These are phyloP conservation scores for Metschnikowia amazonensis DNA, from an alignment of 805 yeast species.

Conservation along the genomic window DNA sequence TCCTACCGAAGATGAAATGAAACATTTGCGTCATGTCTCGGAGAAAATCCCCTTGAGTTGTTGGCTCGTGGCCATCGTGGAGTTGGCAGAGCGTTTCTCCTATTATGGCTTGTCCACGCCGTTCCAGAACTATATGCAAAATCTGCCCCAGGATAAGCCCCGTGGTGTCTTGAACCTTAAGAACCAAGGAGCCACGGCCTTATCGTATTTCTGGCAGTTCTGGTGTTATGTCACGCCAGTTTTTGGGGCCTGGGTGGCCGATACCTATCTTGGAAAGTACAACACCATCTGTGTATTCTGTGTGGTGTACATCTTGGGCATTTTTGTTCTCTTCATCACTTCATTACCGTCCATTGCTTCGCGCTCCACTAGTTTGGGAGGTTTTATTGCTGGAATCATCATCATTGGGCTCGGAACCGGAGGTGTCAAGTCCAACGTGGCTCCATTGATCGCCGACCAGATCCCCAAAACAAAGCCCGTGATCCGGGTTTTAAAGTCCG, in stretches of 20 bases:
- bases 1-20: slow-evolving; percentile 54
- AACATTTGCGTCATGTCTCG: slow-evolving; percentile 49
- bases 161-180: slow-evolving; percentile 59
- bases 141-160: slow-evolving; percentile 37
- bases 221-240: slow-evolving; percentile 82
- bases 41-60: slow-evolving; percentile 52
- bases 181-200: slow-evolving; percentile 62
- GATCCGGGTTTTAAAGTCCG: slow-evolving; percentile 35
- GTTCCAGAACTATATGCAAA: slow-evolving; percentile 75
- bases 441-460: slow-evolving; percentile 64
- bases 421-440: slow-evolving; percentile 73
- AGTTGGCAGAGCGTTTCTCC: slow-evolving; percentile 76
- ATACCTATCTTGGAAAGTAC: slow-evolving; percentile 69
- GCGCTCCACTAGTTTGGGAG: slow-evolving; percentile 55
- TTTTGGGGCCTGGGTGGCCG: slow-evolving; percentile 72
- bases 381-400: slow-evolving; percentile 53
- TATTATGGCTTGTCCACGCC: slow-evolving; percentile 77
- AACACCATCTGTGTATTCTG: slow-evolving; percentile 62
- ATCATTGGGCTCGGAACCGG: slow-evolving; percentile 76
- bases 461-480: slow-evolving; percentile 39
- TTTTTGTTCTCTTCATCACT: slow-evolving; percentile 62
- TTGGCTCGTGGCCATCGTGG: slow-evolving; percentile 66
- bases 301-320: slow-evolving; percentile 57
- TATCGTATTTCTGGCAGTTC: slow-evolving; percentile 72
- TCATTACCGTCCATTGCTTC: slow-evolving; percentile 58